Base-by-base conservation (phyloP, 371 early-diverging fungal genomes). In the Catenaria anguillulae region DNA sequence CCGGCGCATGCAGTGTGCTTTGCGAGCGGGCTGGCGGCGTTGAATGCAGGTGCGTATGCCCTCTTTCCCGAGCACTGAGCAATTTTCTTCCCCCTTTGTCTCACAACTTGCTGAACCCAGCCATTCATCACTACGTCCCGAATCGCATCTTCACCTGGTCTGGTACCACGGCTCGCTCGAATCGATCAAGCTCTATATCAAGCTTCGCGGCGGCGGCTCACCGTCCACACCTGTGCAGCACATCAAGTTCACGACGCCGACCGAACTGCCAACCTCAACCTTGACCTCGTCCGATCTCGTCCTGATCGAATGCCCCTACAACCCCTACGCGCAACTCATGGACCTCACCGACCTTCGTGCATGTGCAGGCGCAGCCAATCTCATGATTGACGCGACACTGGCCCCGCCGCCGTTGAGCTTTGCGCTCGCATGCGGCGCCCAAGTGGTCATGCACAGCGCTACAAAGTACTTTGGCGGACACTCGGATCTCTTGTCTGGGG, bases 401-500 rank as follows among this genome's bases (percentile, higher is more conserved):
- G 65, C 73, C 33, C 77, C 77, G 5, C 73, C 77, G 12, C 75
- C 75, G 5, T 68, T 79, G 29, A 69, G 67, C 63, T 70, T 37
- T 29, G 8, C 13, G 4, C 29, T 13, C 15, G 13, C 21, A 24
- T 17, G 43, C 33, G 77, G 77, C 24, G 77, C 66, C 36, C 73
- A 77, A 60, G 63, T 74, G 29, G 76, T 70, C 26, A 72, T 77
- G 73, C 79, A 78, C 61, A 61, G 64, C 33, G 42, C 66, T 26
- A 78, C 79, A 26, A 78, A 78, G 66, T 77, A 64, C 40, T 37
- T 76, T 0, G 77, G 75, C 50, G 79, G 79, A 1, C 79, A 78
- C 63, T 71, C 70, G 33, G 79, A 78, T 67, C 63, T 75, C 10
- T 64, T 80, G 15, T 74, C 72, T 17, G 80, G 80, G 36, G 71